Evolutionary conservation across 1,284 basidiomycete genomes (phyloP), one percentile per base, ranked within the genome.

Genomic region (Fomes fomentarius): DNA sequence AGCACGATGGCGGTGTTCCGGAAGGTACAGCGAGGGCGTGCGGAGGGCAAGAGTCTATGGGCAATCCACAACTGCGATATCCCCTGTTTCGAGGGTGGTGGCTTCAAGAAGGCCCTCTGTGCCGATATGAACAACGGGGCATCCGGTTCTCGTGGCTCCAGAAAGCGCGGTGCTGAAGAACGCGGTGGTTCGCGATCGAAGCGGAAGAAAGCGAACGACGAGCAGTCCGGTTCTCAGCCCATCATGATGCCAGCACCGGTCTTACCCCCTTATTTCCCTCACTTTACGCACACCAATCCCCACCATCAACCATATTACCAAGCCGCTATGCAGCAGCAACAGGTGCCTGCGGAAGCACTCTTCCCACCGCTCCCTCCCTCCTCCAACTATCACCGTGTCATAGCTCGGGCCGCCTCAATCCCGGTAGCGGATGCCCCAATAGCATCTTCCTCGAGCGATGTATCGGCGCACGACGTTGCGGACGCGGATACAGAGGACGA

Each of bases 1-100:
- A 92, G 89, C 65, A 91, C 91, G 1, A 93, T 93, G 43, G 81
- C 89, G 9, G 85, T 84, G 50, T 91, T 91, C 68, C 81, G 87
- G 51, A 91, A 91, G 62, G 82, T 84, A 0, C 79, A 81, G 3
- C 74, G 87, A 14, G 86, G 87, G 50, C 79, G 85, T 15, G 77
- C 83, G 17, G 76, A 86, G 43, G 88, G 89, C 10, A 79, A 88
- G 46, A 90, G 87, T 11, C 77, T 85, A 21, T 91, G 88, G 88
- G 88, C 88, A 1, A 87, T 91, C 52, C 87, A 81, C 70, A 86
- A 90, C 60, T 79, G 83, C 56, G 87, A 90, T 63, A 58, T 90
- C 19, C 79, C 83, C 26, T 89, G 87, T 58, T 90, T 90, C 61
- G 77, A 81, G 50, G 81, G 81, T 37, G 87, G 87, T 25, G 84